A percentile compares a stretch with the other conserved stretches of the same genome.
Conservation (phyloP, 2,329 filamentous ascomycete species). For the Calonectria hawksworthii region DNA sequence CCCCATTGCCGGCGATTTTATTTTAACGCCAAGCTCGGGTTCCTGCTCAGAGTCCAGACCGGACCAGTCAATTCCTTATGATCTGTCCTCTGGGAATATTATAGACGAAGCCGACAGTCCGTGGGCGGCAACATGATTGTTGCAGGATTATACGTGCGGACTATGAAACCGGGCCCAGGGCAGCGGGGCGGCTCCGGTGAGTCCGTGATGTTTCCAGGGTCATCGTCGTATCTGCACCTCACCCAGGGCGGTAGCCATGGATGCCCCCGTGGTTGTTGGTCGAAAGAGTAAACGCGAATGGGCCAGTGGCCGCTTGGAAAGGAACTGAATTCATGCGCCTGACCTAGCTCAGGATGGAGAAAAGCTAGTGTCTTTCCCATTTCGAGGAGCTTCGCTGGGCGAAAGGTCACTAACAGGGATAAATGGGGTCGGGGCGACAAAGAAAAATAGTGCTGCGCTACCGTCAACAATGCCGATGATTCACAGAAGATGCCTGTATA, state of each 20-base stretch:
- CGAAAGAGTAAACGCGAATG: constrained; percentile 36
- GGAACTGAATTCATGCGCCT: constrained; percentile 19
- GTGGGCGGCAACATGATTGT: neutral
- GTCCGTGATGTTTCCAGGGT: constrained; percentile 32
- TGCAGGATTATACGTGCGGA: constrained; percentile 24
- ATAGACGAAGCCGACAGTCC: neutral
- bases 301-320: constrained; percentile 11
- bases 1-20: neutral
- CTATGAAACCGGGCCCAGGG: constrained; percentile 35
- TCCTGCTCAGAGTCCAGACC: constrained; percentile 25
- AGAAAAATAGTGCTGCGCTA: neutral
- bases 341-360: constrained; percentile 15
- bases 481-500: neutral
- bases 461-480: neutral
- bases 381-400: neutral
- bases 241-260: constrained; percentile 23
- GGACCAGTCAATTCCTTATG: neutral
- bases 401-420: neutral
- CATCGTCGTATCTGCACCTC: constrained; percentile 31
- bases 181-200: constrained; percentile 37
- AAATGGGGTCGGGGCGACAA: neutral
- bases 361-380: constrained; percentile 3
- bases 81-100: neutral
- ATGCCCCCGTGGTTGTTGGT: constrained; percentile 29
- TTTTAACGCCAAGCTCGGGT: constrained; percentile 5